Evolutionary conservation across 768 basidiomycete species (phyloP).

Genomic region (Tubosaeta brunneosetosa): DNA sequence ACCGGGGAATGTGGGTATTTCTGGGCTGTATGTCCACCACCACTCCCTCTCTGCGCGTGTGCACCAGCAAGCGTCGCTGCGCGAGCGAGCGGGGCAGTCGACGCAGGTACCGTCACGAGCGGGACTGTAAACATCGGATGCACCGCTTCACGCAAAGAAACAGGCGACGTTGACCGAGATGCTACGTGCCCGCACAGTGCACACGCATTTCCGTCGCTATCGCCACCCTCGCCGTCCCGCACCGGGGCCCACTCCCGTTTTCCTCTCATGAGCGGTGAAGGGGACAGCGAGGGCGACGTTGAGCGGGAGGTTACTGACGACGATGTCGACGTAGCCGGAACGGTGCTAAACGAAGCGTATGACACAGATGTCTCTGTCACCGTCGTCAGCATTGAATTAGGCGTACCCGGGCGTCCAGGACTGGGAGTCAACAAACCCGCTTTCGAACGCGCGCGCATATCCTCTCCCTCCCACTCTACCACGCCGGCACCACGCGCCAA

Average conservation of each 20-base stretch:
- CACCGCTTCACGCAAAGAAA: neutral
- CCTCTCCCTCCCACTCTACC: constrained; percentile 4
- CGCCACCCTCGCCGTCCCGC: neutral
- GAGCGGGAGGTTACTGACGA: constrained; percentile 14
- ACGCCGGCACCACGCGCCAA: neutral
- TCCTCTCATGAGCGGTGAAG: neutral
- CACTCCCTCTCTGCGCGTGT: neutral
- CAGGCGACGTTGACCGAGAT: neutral
- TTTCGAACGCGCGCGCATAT: neutral
- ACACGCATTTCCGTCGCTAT: constrained; percentile 5
- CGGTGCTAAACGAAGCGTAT: constrained; percentile 19
- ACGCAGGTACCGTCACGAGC: constrained; percentile 20
- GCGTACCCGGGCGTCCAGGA: constrained; percentile 14
- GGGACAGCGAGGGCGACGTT: constrained; percentile 8
- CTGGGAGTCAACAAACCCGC: constrained; percentile 1
- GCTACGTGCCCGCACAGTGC: constrained; percentile 18
- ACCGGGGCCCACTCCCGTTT: neutral
- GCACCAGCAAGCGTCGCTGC: neutral
- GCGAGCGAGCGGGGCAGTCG: neutral
- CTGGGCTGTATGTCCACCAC: neutral
- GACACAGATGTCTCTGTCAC: constrained; percentile 20
- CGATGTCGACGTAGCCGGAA: constrained; percentile 13
- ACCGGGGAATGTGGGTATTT: neutral
- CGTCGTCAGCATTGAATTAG: constrained; percentile 19
- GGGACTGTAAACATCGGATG: constrained; percentile 31